Conservation (phyloP, 768 basidiomycete species). For the Leccinum aurantiacum region DNA sequence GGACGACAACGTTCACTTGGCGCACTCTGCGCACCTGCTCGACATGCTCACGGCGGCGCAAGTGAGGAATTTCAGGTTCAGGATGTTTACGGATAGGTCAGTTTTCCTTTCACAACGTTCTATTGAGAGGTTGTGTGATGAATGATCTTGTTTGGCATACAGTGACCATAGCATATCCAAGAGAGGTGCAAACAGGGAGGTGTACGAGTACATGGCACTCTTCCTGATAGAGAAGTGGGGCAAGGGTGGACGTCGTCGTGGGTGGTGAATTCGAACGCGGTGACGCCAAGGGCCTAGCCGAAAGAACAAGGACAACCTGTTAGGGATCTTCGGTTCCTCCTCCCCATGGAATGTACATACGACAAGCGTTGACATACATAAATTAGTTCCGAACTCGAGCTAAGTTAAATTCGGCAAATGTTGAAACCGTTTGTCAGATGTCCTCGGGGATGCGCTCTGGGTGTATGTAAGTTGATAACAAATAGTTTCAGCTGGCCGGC, state of each 20-base stretch:
- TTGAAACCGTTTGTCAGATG: not conserved
- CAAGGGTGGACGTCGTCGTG: constrained; percentile 66
- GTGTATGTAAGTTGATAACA: not conserved
- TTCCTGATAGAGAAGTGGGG: constrained; percentile 96
- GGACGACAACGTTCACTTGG: constrained; percentile 96
- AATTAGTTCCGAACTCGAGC: constrained; percentile 5
- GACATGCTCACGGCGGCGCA: constrained; percentile 87
- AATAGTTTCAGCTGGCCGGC: constrained; percentile 1
- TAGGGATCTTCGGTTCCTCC: not conserved
- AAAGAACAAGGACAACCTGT: not conserved
- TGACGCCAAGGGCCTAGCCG: not conserved
- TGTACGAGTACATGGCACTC: constrained; percentile 81
- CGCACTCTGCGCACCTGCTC: constrained; percentile 86
- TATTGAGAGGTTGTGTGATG: constrained; percentile 1
- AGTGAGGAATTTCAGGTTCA: constrained; percentile 77
- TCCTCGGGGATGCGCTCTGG: not conserved
- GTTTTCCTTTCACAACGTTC: constrained; percentile 16
- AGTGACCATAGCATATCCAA: constrained; percentile 80
- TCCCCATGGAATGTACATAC: constrained; percentile 5
- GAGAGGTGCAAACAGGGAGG: constrained; percentile 78
- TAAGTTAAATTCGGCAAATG: not conserved
- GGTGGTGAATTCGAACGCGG: constrained; percentile 42
- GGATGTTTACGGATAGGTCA: constrained; percentile 97
- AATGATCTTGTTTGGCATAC: constrained; percentile 10
- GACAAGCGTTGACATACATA: constrained; percentile 7